Percentiles rank a stretch among this genome's conserved stretches.
Evolutionary conservation across 2,329 filamentous ascomycete genomes (phyloP).

Genomic region (Zymoseptoria tritici): DNA sequence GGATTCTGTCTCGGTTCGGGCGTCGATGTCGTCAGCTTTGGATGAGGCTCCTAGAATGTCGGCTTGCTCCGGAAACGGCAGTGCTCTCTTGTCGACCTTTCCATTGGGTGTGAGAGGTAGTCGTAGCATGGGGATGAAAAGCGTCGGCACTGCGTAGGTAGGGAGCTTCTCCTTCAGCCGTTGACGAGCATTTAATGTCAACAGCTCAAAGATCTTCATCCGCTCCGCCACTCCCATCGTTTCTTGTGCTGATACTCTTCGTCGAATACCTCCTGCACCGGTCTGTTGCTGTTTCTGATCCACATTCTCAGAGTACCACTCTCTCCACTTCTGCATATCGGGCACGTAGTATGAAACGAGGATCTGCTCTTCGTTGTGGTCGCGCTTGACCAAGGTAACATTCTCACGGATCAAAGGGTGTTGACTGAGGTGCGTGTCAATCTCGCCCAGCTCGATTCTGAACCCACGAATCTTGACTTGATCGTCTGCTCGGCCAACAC

Average conservation of each 20-base stretch:
- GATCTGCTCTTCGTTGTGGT: slow-evolving; percentile 76
- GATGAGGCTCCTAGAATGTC: slow-evolving; percentile 53
- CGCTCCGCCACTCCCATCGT: slow-evolving; percentile 26
- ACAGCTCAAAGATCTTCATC: slow-evolving; percentile 54
- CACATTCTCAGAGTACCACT: slow-evolving; percentile 51
- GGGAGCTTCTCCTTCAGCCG: slow-evolving; percentile 66
- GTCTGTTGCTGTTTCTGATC: slow-evolving; percentile 16
- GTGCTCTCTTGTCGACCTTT: slow-evolving; percentile 70
- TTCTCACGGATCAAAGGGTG: slow-evolving; percentile 74
- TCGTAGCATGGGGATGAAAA: slow-evolving; percentile 64
- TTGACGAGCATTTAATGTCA: slow-evolving; percentile 55
- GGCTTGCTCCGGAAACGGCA: slow-evolving; percentile 73
- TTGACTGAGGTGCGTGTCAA: slow-evolving; percentile 72
- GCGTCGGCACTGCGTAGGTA: slow-evolving; percentile 65
- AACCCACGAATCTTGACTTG: slow-evolving; percentile 97
- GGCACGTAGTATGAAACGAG: slow-evolving; percentile 89
- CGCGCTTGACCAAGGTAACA: slow-evolving; percentile 74
- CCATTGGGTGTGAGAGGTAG: slow-evolving; percentile 79
- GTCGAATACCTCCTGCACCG: slow-evolving; percentile 10
- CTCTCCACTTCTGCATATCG: slow-evolving; percentile 64
- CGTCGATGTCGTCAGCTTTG: slow-evolving; percentile 37
- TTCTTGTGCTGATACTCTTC: slow-evolving; percentile 25
- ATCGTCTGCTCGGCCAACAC: slow-evolving; percentile 71
- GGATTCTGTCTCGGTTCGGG: slow-evolving; percentile 53
- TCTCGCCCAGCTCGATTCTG: slow-evolving; percentile 88